Conservation (phyloP, 176 grass and related monocot genomes). For the Eragrostis curvula region DNA sequence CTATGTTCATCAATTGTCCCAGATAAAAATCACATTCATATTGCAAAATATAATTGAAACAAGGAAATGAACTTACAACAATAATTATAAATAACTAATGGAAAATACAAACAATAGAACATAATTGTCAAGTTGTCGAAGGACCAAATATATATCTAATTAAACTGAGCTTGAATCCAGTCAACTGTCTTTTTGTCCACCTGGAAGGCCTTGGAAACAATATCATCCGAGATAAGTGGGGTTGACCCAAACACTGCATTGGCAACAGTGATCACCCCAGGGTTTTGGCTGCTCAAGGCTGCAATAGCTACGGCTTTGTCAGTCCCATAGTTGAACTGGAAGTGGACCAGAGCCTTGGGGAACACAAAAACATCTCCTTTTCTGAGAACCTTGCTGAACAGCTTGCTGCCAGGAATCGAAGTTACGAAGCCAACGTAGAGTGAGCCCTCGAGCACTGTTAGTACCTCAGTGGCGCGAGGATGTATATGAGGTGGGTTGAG, state of each 20-base stretch:
- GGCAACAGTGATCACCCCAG: conserved; percentile 33
- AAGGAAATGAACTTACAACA: background rate
- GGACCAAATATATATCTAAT: too few relatives aligned
- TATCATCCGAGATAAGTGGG: too few relatives aligned
- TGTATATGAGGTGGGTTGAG: too few relatives aligned
- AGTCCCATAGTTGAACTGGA: conserved; percentile 44
- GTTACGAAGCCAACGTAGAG: conserved; percentile 53
- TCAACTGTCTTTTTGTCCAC: too few relatives aligned
- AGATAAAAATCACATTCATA: background rate
- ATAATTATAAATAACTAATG: background rate
- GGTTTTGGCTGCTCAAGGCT: conserved; percentile 50
- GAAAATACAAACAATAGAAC: background rate
- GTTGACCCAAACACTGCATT: conserved; percentile 41
- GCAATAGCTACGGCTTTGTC: conserved; percentile 26
- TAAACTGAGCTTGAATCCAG: too few relatives aligned
- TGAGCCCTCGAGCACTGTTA: conserved; percentile 48
- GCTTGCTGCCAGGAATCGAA: conserved; percentile 25
- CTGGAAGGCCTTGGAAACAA: too few relatives aligned
- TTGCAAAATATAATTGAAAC: background rate
- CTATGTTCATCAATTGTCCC: too few relatives aligned
- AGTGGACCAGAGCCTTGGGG: conserved; percentile 40
- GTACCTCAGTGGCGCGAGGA: conserved; percentile 42
- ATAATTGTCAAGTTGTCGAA: background rate
- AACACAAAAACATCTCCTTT: conserved; percentile 50
- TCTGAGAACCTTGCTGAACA: conserved; percentile 25